Percentiles rank a stretch among this genome's conserved stretches.
phyloP scores from a whole-genome alignment of 768 basidiomycete species.

The Goffeauzyma gilvescens region DNA sequence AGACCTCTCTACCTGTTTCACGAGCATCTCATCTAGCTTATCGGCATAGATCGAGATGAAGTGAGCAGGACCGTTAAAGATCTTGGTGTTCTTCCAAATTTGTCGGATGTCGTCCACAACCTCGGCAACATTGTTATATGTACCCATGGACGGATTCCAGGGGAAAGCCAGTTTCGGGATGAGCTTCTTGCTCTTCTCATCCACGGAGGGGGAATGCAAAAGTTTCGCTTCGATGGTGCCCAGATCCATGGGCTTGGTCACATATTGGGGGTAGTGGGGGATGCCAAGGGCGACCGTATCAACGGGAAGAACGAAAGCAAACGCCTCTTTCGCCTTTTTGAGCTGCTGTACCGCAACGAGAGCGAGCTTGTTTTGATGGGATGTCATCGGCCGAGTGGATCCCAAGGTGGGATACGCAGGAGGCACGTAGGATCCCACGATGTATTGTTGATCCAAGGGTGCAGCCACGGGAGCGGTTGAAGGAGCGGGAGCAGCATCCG shows the following conservation, averaged over 20 bases:
- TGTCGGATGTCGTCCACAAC: slow-evolving; percentile 69
- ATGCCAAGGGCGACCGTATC: slow-evolving; percentile 51
- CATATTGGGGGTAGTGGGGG: slow-evolving; percentile 70
- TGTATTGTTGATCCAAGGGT: too few species aligned
- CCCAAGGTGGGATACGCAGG: slow-evolving; percentile 22
- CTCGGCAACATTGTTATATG: slow-evolving; percentile 54
- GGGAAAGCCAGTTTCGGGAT: slow-evolving; percentile 15
- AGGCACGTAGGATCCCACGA: slow-evolving; percentile 16
- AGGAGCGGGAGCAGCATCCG: too few species aligned
- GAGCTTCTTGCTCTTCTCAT: slow-evolving; percentile 25
- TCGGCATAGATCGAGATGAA: slow-evolving; percentile 58
- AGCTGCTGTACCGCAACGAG: slow-evolving; percentile 55
- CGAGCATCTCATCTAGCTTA: slow-evolving; percentile 62
- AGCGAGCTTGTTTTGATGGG: slow-evolving; percentile 61
- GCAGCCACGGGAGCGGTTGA: too few species aligned
- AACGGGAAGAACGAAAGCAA: slow-evolving; percentile 68
- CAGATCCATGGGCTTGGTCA: slow-evolving; percentile 87
- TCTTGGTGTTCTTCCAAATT: slow-evolving; percentile 68
- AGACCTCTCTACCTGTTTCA: slow-evolving; percentile 68
- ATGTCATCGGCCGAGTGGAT: slow-evolving; percentile 37
- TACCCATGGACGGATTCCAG: slow-evolving; percentile 27
- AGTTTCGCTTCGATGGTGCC: slow-evolving; percentile 81
- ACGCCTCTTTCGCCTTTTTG: slow-evolving; percentile 69
- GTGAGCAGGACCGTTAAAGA: slow-evolving; percentile 89
- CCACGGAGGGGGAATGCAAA: slow-evolving; percentile 51